phyloP scores from a whole-genome alignment of 2,329 filamentous ascomycete species.

The Scortechinia acanthostroma region DNA sequence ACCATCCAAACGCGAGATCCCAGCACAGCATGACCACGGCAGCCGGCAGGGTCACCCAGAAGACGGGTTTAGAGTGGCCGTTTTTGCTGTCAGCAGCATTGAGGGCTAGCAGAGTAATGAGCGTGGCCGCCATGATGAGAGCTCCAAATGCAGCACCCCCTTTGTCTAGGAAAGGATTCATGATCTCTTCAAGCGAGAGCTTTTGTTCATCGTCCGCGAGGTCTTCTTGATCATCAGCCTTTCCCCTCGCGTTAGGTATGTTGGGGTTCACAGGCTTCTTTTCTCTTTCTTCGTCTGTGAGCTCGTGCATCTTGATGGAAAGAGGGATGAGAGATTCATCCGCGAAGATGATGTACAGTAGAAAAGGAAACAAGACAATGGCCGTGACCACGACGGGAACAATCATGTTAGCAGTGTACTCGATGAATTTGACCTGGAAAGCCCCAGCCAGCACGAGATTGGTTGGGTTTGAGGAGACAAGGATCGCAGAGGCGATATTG shows the following conservation, averaged over 20 bases:
- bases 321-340: slow-evolving; percentile 55
- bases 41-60: slow-evolving; percentile 63
- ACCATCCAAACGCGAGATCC: slow-evolving; percentile 60
- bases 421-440: slow-evolving; percentile 65
- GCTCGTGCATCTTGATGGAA: slow-evolving; percentile 61
- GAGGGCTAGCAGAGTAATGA: slow-evolving; percentile 57
- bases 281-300: slow-evolving; percentile 45
- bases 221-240: slow-evolving; percentile 39
- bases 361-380: slow-evolving; percentile 60
- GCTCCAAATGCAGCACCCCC: slow-evolving; percentile 57
- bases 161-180: slow-evolving; percentile 70
- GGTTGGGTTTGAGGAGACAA: slow-evolving; percentile 73
- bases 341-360: slow-evolving; percentile 64
- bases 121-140: slow-evolving; percentile 57
- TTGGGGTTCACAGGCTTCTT: slow-evolving; percentile 65
- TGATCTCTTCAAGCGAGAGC: slow-evolving; percentile 63
- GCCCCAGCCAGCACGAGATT: slow-evolving; percentile 70
- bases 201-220: slow-evolving; percentile 41
- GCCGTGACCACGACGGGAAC: slow-evolving; percentile 65
- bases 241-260: slow-evolving; percentile 57
- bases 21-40: slow-evolving; percentile 64
- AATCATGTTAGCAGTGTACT: slow-evolving; percentile 73
- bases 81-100: slow-evolving; percentile 49
- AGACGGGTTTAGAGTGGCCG: slow-evolving; percentile 45
- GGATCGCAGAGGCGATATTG: slow-evolving; percentile 68